Evolutionary conservation across 1,284 basidiomycete species (phyloP).

Genomic region (Chondrostereum purpureum): DNA sequence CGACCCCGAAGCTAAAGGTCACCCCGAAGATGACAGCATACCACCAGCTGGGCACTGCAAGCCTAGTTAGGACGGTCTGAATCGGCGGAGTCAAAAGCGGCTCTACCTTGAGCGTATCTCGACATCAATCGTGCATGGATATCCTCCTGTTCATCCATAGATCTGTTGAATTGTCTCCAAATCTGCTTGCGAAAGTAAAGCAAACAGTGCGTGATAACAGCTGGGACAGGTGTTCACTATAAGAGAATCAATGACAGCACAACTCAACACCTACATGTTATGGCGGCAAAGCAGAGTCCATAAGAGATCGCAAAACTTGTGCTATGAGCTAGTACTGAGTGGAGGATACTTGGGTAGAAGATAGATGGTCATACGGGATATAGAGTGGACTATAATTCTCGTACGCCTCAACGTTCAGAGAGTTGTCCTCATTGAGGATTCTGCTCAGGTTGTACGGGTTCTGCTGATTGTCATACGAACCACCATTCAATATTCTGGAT

Average conservation of each 20-base stretch:
- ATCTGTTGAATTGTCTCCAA: conserved; percentile 43
- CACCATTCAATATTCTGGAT: conserved; percentile 31
- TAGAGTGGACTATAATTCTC: conserved; percentile 67
- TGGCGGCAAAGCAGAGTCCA: conserved; percentile 58
- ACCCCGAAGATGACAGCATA: conserved; percentile 41
- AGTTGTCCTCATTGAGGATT: conserved; percentile 46
- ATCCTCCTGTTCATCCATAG: conserved; percentile 61
- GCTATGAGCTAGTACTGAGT: neutral
- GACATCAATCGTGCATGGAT: conserved; percentile 71
- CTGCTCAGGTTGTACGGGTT: conserved; percentile 49
- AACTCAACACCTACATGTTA: conserved; percentile 31
- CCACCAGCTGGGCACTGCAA: conserved; percentile 66
- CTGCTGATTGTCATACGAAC: conserved; percentile 48
- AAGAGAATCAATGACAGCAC: no score
- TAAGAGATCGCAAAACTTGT: conserved; percentile 53
- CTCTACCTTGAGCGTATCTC: conserved; percentile 42
- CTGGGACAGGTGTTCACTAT: conserved; percentile 10
- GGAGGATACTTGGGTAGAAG: neutral
- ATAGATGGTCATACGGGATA: conserved; percentile 31
- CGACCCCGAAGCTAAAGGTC: conserved; percentile 52
- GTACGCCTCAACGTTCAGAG: conserved; percentile 57
- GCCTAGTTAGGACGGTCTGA: neutral
- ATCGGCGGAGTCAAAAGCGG: conserved; percentile 51
- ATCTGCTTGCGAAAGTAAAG: conserved; percentile 69
- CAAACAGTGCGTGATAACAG: conserved; percentile 60